Conservation (phyloP, 1,284 basidiomycete genomes). For the Mrakiaceae sp. region DNA sequence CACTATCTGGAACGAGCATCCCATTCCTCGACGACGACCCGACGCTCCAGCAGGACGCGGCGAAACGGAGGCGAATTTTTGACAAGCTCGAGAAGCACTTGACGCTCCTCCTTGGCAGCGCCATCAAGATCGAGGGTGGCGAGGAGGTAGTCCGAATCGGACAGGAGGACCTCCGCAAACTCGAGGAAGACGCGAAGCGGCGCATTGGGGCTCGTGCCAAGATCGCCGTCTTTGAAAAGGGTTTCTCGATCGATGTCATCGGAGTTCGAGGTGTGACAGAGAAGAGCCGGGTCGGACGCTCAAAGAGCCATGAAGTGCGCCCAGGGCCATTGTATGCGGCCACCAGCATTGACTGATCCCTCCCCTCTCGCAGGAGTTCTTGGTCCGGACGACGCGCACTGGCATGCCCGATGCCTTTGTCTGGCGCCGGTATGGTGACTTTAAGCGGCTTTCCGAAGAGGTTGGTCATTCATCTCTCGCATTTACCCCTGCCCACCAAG, state of each 20-base stretch:
- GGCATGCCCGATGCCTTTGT: constrained; percentile 70
- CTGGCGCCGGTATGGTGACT: constrained; percentile 88
- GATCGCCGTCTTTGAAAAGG: constrained; percentile 27
- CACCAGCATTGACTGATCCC: background rate
- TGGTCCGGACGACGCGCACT: constrained; percentile 72
- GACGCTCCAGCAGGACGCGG: constrained; percentile 34
- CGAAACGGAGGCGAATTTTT: constrained; percentile 50
- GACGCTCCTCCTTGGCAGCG: constrained; percentile 64
- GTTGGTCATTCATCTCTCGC: constrained; percentile 38
- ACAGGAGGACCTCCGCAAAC: constrained; percentile 62
- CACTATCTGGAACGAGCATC: constrained; percentile 45
- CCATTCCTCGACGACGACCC: constrained; percentile 41
- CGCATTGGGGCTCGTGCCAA: constrained; percentile 31
- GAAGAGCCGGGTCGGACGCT: constrained; percentile 66
- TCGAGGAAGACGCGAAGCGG: constrained; percentile 50
- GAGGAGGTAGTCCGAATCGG: constrained; percentile 82
- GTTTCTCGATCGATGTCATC: constrained; percentile 79
- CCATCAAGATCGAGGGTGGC: constrained; percentile 63
- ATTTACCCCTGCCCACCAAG: background rate
- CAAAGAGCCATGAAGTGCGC: constrained; percentile 63
- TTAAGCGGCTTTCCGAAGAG: constrained; percentile 72
- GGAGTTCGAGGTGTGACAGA: constrained; percentile 67
- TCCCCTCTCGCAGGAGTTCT: constrained; percentile 60
- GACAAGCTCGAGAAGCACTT: constrained; percentile 72
- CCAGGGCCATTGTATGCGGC: background rate